Evolutionary conservation across 768 basidiomycete species (phyloP), one percentile per base, ranked within the genome.

Genomic region (Psilocybe cyanescens): DNA sequence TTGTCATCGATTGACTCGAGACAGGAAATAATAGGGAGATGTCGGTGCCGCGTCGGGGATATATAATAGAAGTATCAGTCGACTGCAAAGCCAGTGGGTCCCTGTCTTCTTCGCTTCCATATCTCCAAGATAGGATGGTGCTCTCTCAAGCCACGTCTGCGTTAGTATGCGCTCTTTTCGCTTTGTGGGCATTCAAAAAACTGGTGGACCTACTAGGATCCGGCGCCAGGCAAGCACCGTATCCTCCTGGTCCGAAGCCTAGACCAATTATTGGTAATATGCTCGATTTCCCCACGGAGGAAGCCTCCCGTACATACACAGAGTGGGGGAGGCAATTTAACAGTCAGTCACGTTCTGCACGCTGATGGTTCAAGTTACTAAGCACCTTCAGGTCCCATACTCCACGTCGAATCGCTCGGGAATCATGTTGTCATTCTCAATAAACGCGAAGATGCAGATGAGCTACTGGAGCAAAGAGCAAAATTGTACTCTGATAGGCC

Each of bases 401-500:
- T 75, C 17, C 69, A 72, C 55, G 39, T 65, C 8, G 41, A 63
- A 30, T 58, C 53, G 1, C 55, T 69, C 33, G 70, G 70, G 6
- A 49, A 67, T 16, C 69, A 70, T 44, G 55, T 71, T 7, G 45
- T 74, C 4, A 48, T 75, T 5, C 53, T 73, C n/a, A 75, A 75
- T 52, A 60, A 61, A 0, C 28, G 64, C 11, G 59, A 75, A 47
- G 68, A 66, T 41, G 64, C 50, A 9, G 39, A 29, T 9, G 41
- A 47, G 35, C 16, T 67, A 11, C 68, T 84, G 11, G 81, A 83
- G 61, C 81, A 80, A 50, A 73, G 79, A 8, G 79, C 79, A 0
- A 71, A 78, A 0, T 78, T 77, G 28, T 82, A 83, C 53, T 81
- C 81, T 12, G 78, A 76, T 53, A 74, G 81, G 4, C 81, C 80